Evolutionary conservation across 306 rosid species (phyloP), one percentile per base, ranked within the genome.

Genomic region (Geum urbanum): DNA sequence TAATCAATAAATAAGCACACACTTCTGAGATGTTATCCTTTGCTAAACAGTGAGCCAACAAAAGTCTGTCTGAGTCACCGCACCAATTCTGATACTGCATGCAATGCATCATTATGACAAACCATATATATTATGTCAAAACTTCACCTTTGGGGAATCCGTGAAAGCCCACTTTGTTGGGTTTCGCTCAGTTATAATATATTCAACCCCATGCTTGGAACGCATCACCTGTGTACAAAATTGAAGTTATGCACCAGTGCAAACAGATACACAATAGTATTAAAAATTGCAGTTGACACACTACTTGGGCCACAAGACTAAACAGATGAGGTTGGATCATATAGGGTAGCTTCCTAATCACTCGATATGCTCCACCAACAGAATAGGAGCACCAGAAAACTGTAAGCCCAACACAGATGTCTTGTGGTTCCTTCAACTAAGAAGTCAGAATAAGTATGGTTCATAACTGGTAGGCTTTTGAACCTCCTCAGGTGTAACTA

Each of bases 151-250:
- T 13, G 98, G 98, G 54, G 79, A 63, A 83, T 78, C 86, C 60
- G 67, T 74, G 76, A 49, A 61, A 71, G 96, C 84, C 98, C 98
- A 94, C 57, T 87, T 79, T 44, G 81, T 78, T 45, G 88, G 86
- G 83, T 94, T 94, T 63, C 74, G 78, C 92, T 88, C 97, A 48
- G 72, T 77, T 64, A 87, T 79, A 15, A 84, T 75, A 77, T 84
- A 85, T 50, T 84, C 92, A 46, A 84, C 86, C 9, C 86, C 88
- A 46, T 87, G 98, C 79, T 85, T 90, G 68, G 92, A 64, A 64
- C 85, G 85, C 92, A 90, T 84, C 69, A 90, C 85, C 97, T 94
- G 80, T 55, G 51, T 9, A 24, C 39, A 76, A 55, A 69, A 65
- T 49, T 61, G 67, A 37, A 69, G 40, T 58, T 48, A 72, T 15